phyloP scores from a whole-genome alignment of 257 asterid genomes.

The Echium plantagineum region DNA sequence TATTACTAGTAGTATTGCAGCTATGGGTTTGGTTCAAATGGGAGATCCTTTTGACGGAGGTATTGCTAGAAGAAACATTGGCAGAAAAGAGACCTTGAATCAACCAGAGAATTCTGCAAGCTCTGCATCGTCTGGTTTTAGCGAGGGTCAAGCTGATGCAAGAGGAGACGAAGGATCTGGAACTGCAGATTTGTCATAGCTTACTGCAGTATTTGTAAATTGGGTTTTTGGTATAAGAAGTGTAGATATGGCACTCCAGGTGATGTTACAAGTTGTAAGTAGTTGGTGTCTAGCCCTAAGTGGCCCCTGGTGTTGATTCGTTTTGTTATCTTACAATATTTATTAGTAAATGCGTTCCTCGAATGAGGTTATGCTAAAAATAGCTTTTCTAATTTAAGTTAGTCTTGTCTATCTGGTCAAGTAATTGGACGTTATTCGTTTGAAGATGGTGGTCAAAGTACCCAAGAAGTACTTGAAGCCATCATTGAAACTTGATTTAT shows the following conservation, averaged over 20 bases:
- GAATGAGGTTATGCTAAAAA: too few relatives aligned
- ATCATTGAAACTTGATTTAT: too few relatives aligned
- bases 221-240: background rate
- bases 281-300: background rate
- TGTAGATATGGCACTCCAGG: background rate
- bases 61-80: background rate
- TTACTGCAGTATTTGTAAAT: background rate
- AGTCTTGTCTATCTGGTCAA: too few relatives aligned
- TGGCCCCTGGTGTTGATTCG: background rate
- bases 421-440: too few relatives aligned
- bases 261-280: background rate
- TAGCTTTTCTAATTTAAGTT: too few relatives aligned
- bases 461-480: too few relatives aligned
- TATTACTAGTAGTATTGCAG: constrained; percentile 21
- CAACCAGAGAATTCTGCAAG: background rate
- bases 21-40: too few relatives aligned
- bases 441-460: too few relatives aligned
- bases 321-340: background rate
- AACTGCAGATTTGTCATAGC: background rate
- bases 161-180: background rate
- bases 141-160: background rate
- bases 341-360: too few relatives aligned
- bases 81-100: background rate
- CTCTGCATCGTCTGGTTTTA: background rate
- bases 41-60: background rate